phyloP scores from a whole-genome alignment of 106 monocot genomes.

The Platanthera zijinensis region DNA sequence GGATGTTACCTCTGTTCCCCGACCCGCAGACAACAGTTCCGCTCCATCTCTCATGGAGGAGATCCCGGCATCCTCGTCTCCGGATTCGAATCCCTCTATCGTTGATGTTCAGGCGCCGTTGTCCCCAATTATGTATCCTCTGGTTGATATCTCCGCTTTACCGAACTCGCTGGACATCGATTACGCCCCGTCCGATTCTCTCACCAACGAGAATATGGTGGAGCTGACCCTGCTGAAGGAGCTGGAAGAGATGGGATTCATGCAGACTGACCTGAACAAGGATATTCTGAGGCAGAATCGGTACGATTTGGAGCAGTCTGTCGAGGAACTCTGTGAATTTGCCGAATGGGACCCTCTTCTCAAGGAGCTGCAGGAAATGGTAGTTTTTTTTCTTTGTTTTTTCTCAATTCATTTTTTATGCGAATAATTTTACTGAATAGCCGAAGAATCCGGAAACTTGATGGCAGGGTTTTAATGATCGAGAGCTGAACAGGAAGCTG shows the following conservation, averaged over 20 bases:
- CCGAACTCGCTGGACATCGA: neutral
- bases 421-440: no score
- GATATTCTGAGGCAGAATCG: constrained; percentile 71
- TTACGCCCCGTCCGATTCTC: neutral
- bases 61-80: constrained; percentile 8
- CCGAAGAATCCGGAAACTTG: neutral
- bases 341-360: constrained; percentile 82
- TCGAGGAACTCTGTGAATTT: constrained; percentile 70
- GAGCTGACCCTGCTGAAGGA: constrained; percentile 63
- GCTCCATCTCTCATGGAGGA: neutral
- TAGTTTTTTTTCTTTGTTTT: constrained; percentile 3
- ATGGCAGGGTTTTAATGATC: constrained; percentile 64
- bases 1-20: neutral
- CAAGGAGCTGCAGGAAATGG: constrained; percentile 73
- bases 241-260: constrained; percentile 82
- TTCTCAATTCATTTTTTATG: neutral
- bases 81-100: neutral
- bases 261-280: constrained; percentile 72
- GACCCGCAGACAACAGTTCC: neutral
- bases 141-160: constrained; percentile 14
- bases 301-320: constrained; percentile 67
- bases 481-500: constrained; percentile 66
- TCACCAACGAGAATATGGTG: constrained; percentile 9
- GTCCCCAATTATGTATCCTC: constrained; percentile 16
- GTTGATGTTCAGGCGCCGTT: neutral